These are phyloP conservation scores for Vigna hirtella DNA, from an alignment of 306 rosid genomes.

Conservation along the genomic window DNA sequence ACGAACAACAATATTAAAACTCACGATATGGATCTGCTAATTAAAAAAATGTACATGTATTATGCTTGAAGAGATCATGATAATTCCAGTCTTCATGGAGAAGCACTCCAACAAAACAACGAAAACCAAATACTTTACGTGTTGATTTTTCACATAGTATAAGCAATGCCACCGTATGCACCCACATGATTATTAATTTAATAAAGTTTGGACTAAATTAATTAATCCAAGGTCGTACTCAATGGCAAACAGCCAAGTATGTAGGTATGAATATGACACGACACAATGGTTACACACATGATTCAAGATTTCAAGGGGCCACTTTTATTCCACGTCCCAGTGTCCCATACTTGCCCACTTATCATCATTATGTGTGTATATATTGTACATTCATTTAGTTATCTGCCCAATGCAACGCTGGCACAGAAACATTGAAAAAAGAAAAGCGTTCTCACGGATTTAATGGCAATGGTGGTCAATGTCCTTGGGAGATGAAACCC, in stretches of 20 bases:
- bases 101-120: neutral
- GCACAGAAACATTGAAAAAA: neutral
- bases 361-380: neutral
- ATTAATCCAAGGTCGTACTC: neutral
- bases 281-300: neutral
- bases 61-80: neutral
- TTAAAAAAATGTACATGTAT: too few species aligned
- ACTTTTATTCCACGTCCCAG: slow-evolving; percentile 30
- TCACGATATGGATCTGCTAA: neutral
- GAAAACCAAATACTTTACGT: neutral
- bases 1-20: neutral
- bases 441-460: slow-evolving; percentile 37
- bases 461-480: slow-evolving; percentile 38
- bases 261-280: neutral
- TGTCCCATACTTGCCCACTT: slow-evolving; percentile 3
- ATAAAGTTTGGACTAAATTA: neutral
- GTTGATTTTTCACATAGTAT: neutral
- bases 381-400: neutral
- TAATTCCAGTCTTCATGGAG: neutral
- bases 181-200: slow-evolving; percentile 4
- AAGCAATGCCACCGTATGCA: neutral
- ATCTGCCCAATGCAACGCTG: slow-evolving; percentile 7
- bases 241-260: neutral
- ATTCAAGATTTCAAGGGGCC: slow-evolving; percentile 16
- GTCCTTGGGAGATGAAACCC: slow-evolving; percentile 49